A percentile compares a stretch with the other conserved stretches of the same genome.
Evolutionary conservation across 1,284 basidiomycete genomes (phyloP).

Genomic region (Tremellales sp.): DNA sequence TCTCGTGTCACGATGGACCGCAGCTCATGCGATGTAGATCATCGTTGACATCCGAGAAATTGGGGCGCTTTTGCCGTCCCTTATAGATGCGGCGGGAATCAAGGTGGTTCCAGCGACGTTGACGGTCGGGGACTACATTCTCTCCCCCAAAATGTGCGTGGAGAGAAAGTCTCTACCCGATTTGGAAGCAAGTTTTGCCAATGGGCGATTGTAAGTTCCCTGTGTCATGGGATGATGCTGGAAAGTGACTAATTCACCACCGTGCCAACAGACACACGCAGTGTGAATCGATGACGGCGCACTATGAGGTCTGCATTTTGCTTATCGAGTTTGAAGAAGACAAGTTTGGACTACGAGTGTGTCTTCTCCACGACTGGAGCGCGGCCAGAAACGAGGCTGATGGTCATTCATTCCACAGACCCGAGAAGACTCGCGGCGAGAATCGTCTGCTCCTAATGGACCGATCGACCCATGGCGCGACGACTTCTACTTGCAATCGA

Average conservation of each 20-base stretch:
- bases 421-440: conserved; percentile 46
- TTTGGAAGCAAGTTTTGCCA: conserved; percentile 85
- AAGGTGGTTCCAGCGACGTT: conserved; percentile 84
- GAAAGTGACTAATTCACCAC: too few relatives aligned
- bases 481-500: conserved; percentile 68
- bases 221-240: background rate
- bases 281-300: conserved; percentile 92
- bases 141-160: conserved; percentile 92
- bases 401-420: conserved; percentile 59
- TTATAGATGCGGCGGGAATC: conserved; percentile 79
- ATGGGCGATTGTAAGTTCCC: conserved; percentile 77
- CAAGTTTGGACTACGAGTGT: conserved; percentile 85
- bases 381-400: conserved; percentile 56
- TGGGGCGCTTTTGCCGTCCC: conserved; percentile 82
- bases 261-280: conserved; percentile 72
- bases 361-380: conserved; percentile 19
- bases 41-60: conserved; percentile 98
- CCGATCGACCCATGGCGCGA: conserved; percentile 37
- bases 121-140: conserved; percentile 92
- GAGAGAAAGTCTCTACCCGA: conserved; percentile 94
- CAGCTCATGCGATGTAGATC: conserved; percentile 56
- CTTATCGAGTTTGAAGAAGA: conserved; percentile 99
- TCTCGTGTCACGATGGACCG: background rate
- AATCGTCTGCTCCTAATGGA: conserved; percentile 60
- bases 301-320: conserved; percentile 90